A percentile compares a stretch with the other conserved stretches of the same genome.
Evolutionary conservation across 2,329 filamentous ascomycete species (phyloP).

Genomic region (Nothophoma quercina): DNA sequence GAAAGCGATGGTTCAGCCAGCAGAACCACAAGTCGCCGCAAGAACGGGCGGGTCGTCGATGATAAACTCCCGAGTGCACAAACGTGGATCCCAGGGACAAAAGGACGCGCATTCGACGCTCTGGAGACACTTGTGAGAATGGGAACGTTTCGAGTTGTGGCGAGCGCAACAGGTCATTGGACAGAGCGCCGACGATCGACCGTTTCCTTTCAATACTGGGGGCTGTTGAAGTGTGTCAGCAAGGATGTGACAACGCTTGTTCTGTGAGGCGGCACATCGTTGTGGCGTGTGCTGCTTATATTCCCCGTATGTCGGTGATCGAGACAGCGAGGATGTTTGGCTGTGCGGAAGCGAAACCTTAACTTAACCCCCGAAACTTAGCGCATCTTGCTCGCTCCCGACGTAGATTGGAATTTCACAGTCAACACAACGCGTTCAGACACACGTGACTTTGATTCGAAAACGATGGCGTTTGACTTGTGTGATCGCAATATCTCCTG

Average conservation of each 20-base stretch:
- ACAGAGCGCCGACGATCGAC: not conserved
- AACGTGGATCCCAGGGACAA: not conserved
- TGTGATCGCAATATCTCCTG: not conserved
- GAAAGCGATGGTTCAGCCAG: constrained; percentile 14
- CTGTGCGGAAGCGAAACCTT: constrained; percentile 15
- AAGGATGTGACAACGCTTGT: not conserved
- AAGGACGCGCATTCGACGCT: not conserved
- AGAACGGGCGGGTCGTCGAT: not conserved
- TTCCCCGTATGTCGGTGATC: constrained; percentile 3
- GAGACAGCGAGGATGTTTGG: constrained; percentile 9
- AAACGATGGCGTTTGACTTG: not conserved
- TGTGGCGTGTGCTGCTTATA: constrained; percentile 1
- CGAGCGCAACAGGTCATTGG: not conserved
- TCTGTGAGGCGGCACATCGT: not conserved
- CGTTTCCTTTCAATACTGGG: not conserved
- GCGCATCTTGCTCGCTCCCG: not conserved
- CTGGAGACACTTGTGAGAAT: constrained; percentile 14
- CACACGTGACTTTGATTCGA: not conserved
- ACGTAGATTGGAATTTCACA: not conserved
- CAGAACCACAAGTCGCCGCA: constrained; percentile 9
- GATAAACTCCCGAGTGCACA: not conserved
- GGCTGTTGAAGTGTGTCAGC: not conserved
- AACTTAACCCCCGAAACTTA: constrained; percentile 2
- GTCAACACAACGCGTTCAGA: not conserved
- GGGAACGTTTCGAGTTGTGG: constrained; percentile 9